Base-by-base conservation (phyloP, 371 early-diverging fungal species). In the Nosema bombycis region DNA sequence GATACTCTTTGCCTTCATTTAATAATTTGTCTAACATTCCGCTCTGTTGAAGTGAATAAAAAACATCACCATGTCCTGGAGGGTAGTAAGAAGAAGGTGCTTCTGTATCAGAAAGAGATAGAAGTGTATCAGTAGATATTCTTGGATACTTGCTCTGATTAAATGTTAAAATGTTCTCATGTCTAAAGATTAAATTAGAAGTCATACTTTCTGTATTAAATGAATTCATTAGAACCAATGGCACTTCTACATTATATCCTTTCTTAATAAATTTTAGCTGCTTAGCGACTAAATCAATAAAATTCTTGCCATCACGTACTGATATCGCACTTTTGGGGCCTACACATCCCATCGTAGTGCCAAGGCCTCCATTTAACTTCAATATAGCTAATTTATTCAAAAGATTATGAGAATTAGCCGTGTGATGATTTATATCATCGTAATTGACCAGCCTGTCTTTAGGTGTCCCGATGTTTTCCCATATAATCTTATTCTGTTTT, bases 11-110 rank as follows among this genome's bases (percentile, higher is more conserved):
- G 78, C 99, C 99, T 75, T 95, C 91, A 21, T 87, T 89, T 58
- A 98, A 84, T 63, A 98, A 89, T 87, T 93, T 88, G 84, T 98
- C 96, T 78, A 98, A 85, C 72, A 95, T 89, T 32, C 97, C 97
- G 54, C 92, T 93, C 87, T 92, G 93, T 67, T 89, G 87, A 60
- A 98, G 88, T n/a, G 93, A 89, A 81, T 94, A 92, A 84, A 93
- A 96, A 84, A 98, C 84, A 86, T 98, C 96, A 84, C 98, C 98
- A 89, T 98, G 98, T 70, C 98, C 99, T 23, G 99, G 99, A 28
- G 99, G 99, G 85, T 97, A 98, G 90, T 90, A 90, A 15, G 70
- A 36, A 4, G 78, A 54, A 61, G 74, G 80, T 60, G 80, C 28
- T 38, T 85, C 87, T 29, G 81, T 83, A 72, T 90, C 89, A 46